Conservation (phyloP, 2,329 filamentous ascomycete species). For the Fragosphaeria purpurea region DNA sequence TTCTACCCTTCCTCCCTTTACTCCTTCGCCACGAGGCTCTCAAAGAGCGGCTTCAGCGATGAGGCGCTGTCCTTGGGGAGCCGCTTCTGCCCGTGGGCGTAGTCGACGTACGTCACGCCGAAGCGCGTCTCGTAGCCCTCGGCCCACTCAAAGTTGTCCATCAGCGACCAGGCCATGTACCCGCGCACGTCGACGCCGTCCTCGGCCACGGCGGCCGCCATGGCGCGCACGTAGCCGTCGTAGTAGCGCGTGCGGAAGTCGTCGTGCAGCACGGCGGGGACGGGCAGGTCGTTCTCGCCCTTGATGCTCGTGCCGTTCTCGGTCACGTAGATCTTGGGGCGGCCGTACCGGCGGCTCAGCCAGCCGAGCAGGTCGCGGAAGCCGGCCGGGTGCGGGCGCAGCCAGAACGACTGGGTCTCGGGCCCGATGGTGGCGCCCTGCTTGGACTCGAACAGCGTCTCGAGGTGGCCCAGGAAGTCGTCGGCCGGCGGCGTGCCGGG, state of each 20-base stretch:
- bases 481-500: conserved; percentile 47
- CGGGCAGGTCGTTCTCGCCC: conserved; percentile 66
- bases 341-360: conserved; percentile 66
- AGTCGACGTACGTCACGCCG: conserved; percentile 76
- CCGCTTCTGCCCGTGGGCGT: conserved; percentile 66
- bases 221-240: conserved; percentile 62
- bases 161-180: conserved; percentile 79
- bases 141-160: conserved; percentile 92
- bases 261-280: conserved; percentile 65
- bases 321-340: conserved; percentile 75
- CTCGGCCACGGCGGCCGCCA: conserved; percentile 59
- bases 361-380: conserved; percentile 70
- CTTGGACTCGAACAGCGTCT: conserved; percentile 62
- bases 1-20: conserved; percentile 14
- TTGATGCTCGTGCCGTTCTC: conserved; percentile 82
- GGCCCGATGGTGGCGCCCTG: conserved; percentile 64
- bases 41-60: conserved; percentile 61
- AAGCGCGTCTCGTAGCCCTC: conserved; percentile 83
- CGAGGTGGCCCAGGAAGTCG: conserved; percentile 68
- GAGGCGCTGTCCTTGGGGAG: conserved; percentile 76
- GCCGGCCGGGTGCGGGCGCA: conserved; percentile 63
- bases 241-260: conserved; percentile 77
- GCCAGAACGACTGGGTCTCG: conserved; percentile 75
- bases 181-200: conserved; percentile 71
- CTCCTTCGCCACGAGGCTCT: conserved; percentile 56